phyloP scores from a whole-genome alignment of 2,329 filamentous ascomycete genomes.

The Aspergillus calidoustus region DNA sequence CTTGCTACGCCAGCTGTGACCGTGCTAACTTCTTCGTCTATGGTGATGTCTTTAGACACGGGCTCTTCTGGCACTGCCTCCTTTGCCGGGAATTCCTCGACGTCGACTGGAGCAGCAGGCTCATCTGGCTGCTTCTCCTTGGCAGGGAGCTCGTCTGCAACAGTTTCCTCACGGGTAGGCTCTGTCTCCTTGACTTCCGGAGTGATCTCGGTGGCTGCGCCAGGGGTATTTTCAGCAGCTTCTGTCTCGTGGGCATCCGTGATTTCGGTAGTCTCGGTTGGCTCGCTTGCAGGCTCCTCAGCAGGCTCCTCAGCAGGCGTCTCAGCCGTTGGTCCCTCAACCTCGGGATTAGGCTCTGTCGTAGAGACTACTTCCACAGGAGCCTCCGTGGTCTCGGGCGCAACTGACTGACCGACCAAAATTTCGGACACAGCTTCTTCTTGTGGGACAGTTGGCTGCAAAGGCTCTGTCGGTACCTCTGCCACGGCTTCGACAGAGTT shows the following conservation, averaged over 20 bases:
- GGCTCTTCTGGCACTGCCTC: background rate
- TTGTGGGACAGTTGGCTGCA: slow-evolving; percentile 4
- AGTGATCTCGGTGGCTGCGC: slow-evolving; percentile 7
- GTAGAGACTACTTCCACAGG: background rate
- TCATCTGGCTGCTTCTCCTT: background rate
- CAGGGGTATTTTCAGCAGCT: slow-evolving; percentile 8
- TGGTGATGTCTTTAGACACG: background rate
- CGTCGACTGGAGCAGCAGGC: background rate
- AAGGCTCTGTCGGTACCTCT: slow-evolving; percentile 10
- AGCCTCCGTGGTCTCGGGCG: background rate
- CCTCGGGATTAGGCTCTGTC: slow-evolving; percentile 6
- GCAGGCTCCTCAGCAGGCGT: slow-evolving; percentile 1
- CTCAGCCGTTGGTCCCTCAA: slow-evolving; percentile 7
- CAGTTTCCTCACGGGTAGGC: background rate
- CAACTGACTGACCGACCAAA: background rate
- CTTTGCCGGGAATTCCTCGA: slow-evolving; percentile 3
- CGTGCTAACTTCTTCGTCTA: background rate
- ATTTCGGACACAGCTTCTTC: slow-evolving; percentile 4
- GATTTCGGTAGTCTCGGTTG: background rate
- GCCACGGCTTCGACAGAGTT: slow-evolving; percentile 18
- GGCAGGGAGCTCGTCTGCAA: background rate
- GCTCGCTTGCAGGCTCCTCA: slow-evolving; percentile 4
- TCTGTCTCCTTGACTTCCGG: slow-evolving; percentile 21
- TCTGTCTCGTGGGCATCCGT: slow-evolving; percentile 11
- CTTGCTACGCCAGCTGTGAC: background rate